Evolutionary conservation across 2,329 filamentous ascomycete species (phyloP).

Genomic region (Xylariomycetidae sp.): DNA sequence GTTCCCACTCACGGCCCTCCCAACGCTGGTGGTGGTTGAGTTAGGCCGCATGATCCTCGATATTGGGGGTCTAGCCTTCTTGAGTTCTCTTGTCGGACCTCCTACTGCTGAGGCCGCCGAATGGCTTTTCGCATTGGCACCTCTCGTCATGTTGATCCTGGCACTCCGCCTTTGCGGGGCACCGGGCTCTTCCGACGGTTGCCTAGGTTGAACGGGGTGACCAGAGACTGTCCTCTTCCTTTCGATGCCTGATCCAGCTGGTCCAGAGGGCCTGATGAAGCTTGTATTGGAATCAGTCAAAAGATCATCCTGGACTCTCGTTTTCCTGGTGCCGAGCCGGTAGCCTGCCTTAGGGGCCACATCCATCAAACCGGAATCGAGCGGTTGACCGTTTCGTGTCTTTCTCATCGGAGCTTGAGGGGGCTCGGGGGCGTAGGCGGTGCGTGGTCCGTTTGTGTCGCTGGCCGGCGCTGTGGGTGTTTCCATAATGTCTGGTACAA

Average conservation of each 20-base stretch:
- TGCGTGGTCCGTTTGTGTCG: slow-evolving; percentile 30
- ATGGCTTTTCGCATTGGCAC: slow-evolving; percentile 60
- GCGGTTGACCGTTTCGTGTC: slow-evolving; percentile 46
- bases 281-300: slow-evolving; percentile 35
- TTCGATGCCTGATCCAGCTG: slow-evolving; percentile 45
- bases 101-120: slow-evolving; percentile 51
- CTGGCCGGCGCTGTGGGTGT: slow-evolving; percentile 50
- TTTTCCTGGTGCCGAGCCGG: slow-evolving; percentile 39
- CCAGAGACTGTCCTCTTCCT: slow-evolving; percentile 92
- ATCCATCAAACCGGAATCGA: slow-evolving; percentile 47
- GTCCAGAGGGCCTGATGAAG: slow-evolving; percentile 31
- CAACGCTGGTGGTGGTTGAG: slow-evolving; percentile 65
- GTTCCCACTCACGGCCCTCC: slow-evolving; percentile 84
- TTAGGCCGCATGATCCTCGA: slow-evolving; percentile 60
- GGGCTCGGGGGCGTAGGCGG: slow-evolving; percentile 33
- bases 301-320: slow-evolving; percentile 33
- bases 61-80: slow-evolving; percentile 73
- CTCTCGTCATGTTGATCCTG: slow-evolving; percentile 62
- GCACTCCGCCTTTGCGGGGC: slow-evolving; percentile 65
- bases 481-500: slow-evolving; percentile 52
- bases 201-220: slow-evolving; percentile 54
- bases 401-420: slow-evolving; percentile 48
- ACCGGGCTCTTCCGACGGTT: slow-evolving; percentile 54
- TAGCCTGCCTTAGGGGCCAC: slow-evolving; percentile 61
- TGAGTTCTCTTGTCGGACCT: slow-evolving; percentile 63